Percentiles rank a stretch among this genome's conserved stretches.
Evolutionary conservation across 2,329 filamentous ascomycete genomes (phyloP).

Genomic region (Beauveria australis): DNA sequence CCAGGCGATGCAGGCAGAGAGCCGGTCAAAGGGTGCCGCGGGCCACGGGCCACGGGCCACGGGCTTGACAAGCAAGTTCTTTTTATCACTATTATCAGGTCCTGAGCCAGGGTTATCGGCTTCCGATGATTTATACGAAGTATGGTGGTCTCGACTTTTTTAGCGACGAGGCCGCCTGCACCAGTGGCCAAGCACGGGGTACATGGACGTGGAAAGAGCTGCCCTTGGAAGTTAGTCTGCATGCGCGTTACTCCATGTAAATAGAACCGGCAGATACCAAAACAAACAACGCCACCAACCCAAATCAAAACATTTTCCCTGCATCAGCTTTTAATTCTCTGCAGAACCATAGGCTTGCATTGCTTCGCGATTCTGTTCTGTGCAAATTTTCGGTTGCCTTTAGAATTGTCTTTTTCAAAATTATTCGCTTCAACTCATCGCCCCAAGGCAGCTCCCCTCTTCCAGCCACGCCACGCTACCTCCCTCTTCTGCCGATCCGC

Average conservation of each 20-base stretch:
- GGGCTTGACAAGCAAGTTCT: no score
- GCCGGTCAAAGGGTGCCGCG: background rate
- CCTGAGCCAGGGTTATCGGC: background rate
- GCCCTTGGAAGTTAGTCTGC: background rate
- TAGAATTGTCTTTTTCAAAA: background rate
- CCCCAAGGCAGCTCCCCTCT: background rate
- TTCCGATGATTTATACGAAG: background rate
- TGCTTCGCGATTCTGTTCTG: background rate
- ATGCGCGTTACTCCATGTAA: slow-evolving; percentile 6
- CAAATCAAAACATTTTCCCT: slow-evolving; percentile 2
- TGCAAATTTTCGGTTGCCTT: background rate
- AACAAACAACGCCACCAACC: slow-evolving; percentile 7
- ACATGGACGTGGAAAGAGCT: background rate
- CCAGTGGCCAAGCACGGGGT: no score
- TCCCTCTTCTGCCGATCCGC: slow-evolving; percentile 13
- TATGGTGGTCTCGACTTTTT: no score
- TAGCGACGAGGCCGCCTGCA: background rate
- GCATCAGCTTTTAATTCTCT: background rate
- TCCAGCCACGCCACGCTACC: slow-evolving; percentile 4
- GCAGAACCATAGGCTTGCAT: slow-evolving; percentile 1
- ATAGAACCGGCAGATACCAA: background rate
- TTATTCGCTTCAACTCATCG: background rate
- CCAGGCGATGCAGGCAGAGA: no score
- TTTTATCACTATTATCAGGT: background rate
- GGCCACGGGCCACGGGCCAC: no score